A percentile compares a stretch with the other conserved stretches of the same genome.
phyloP scores from a whole-genome alignment of 352 stramenopile species.

The Phytophthora vignae region DNA sequence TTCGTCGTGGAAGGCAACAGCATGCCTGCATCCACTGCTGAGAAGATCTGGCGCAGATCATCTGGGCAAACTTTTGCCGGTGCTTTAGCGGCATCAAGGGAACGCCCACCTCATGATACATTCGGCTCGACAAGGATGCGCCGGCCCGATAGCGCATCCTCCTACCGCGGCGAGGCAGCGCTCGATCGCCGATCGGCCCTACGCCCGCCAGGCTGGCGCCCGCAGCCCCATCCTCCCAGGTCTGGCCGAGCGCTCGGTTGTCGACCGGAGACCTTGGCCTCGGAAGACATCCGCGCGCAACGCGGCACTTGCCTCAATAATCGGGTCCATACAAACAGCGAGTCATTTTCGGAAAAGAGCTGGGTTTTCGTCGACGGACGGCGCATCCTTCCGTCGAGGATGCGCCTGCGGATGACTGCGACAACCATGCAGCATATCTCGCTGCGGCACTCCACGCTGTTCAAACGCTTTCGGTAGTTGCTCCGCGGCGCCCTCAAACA shows the following conservation, averaged over 20 bases:
- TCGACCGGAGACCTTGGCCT: constrained; percentile 9
- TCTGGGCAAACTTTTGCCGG: constrained; percentile 8
- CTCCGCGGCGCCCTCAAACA: background rate
- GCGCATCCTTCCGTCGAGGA: constrained; percentile 2
- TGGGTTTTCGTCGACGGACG: constrained; percentile 19
- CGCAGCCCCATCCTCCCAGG: background rate
- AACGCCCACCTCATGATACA: constrained; percentile 24
- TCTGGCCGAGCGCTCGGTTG: constrained; percentile 9
- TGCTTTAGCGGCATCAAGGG: constrained; percentile 22
- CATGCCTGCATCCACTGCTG: too few species aligned
- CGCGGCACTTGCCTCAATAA: constrained; percentile 12
- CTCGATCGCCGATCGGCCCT: too few species aligned
- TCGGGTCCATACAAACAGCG: constrained; percentile 21
- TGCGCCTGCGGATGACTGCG: constrained; percentile 12
- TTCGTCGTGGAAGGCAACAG: too few species aligned
- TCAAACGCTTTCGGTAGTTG: background rate
- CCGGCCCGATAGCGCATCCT: constrained; percentile 15
- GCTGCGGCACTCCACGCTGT: background rate
- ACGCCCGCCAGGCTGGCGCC: too few species aligned
- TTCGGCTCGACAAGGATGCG: constrained; percentile 17
- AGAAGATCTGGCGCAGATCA: too few species aligned
- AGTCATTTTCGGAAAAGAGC: constrained; percentile 14
- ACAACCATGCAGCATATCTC: constrained; percentile 9
- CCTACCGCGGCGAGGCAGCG: constrained; percentile 19
- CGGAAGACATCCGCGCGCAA: constrained; percentile 10